Evolutionary conservation across 208 protist species (phyloP).

Genomic region (Crithidia thermophila): DNA sequence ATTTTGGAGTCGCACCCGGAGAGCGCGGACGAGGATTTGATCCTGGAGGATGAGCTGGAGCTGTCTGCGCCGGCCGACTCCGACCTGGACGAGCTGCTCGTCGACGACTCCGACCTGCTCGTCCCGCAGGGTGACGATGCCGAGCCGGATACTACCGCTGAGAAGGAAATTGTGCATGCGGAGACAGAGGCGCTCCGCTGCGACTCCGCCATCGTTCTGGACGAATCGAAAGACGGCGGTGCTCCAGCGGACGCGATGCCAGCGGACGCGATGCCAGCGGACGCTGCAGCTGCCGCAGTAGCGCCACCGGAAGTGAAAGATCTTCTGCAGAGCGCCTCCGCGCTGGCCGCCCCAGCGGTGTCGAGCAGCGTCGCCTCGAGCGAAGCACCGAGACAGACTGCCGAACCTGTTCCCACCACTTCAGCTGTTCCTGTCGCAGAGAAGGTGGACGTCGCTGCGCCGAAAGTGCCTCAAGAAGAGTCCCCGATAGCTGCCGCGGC

Average conservation of each 20-base stretch:
- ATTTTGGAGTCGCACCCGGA: slow-evolving; percentile 5
- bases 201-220: slow-evolving; percentile 26
- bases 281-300: not conserved
- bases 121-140: slow-evolving; percentile 9
- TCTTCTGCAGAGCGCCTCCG: too few species aligned
- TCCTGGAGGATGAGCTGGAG: slow-evolving; percentile 26
- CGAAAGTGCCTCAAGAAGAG: too few species aligned
- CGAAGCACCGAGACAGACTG: too few species aligned
- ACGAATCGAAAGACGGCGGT: slow-evolving; percentile 1
- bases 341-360: too few species aligned
- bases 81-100: slow-evolving; percentile 34
- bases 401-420: too few species aligned
- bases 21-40: slow-evolving; percentile 21
- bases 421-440: too few species aligned
- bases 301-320: slow-evolving; percentile 5
- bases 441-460: too few species aligned
- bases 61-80: slow-evolving; percentile 29
- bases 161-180: slow-evolving; percentile 26
- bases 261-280: not conserved
- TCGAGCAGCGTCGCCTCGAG: too few species aligned
- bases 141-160: not conserved
- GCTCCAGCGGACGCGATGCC: not conserved
- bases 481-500: too few species aligned
- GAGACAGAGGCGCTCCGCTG: slow-evolving; percentile 24
- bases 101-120: slow-evolving; percentile 25